Evolutionary conservation across 1,284 basidiomycete genomes (phyloP).

Genomic region (Ustilago sp.): DNA sequence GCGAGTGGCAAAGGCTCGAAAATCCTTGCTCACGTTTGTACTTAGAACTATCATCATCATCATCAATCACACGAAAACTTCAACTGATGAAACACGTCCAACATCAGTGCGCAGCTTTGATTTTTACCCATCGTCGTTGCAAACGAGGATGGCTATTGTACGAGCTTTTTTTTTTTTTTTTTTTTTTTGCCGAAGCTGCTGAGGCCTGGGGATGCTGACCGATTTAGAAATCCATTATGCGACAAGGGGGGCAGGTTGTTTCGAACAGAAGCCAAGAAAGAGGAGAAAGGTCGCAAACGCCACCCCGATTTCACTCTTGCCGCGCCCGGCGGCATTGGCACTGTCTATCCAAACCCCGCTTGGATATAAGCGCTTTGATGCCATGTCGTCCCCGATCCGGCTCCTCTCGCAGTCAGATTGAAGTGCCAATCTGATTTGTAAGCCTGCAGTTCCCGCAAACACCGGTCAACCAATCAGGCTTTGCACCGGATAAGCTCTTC

Average conservation of each 20-base stretch:
- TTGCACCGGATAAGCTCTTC: background rate
- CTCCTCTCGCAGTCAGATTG: background rate
- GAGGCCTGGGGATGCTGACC: background rate
- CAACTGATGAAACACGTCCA: too few species aligned
- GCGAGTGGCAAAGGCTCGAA: too few species aligned
- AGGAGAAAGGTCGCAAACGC: background rate
- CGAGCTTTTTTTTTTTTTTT: background rate
- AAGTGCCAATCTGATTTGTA: background rate
- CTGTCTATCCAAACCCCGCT: background rate
- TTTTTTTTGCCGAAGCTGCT: background rate
- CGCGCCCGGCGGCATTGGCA: background rate
- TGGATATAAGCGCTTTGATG: background rate
- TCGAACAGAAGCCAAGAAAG: background rate
- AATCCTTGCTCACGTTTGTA: too few species aligned
- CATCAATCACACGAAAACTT: too few species aligned
- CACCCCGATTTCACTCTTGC: background rate
- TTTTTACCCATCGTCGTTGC: too few species aligned
- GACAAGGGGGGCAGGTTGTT: background rate
- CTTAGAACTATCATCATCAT: too few species aligned
- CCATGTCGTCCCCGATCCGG: background rate
- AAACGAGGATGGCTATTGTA: too few species aligned
- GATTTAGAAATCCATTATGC: background rate
- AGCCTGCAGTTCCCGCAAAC: background rate
- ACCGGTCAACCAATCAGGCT: background rate
- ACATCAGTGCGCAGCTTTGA: too few species aligned